Conservation (phyloP, 768 basidiomycete genomes). For the Lactarius tabidus region DNA sequence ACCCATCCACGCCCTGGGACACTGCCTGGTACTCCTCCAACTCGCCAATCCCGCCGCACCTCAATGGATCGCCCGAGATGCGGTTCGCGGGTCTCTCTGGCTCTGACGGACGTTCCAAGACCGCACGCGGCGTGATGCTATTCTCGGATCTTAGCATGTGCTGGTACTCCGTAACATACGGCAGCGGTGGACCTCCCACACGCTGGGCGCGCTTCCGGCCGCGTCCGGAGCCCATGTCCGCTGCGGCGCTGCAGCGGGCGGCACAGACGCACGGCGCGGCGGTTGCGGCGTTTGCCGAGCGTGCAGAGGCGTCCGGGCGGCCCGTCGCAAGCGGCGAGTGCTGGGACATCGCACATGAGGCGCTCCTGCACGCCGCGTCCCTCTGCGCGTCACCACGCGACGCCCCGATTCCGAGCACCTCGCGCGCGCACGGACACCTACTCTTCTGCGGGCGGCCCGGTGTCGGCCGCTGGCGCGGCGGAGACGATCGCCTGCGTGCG, state of each 20-base stretch:
- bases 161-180: slow-evolving; percentile 44
- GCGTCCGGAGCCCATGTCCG: slow-evolving; percentile 36
- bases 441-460: slow-evolving; percentile 42
- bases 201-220: slow-evolving; percentile 41
- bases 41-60: slow-evolving; percentile 35
- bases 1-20: slow-evolving; percentile 40
- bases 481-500: slow-evolving; percentile 46
- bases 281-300: slow-evolving; percentile 46
- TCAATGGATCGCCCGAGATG: slow-evolving; percentile 29
- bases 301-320: slow-evolving; percentile 40
- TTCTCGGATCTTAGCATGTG: slow-evolving; percentile 49
- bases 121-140: slow-evolving; percentile 37
- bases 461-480: slow-evolving; percentile 47
- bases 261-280: slow-evolving; percentile 48
- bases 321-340: slow-evolving; percentile 52
- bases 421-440: slow-evolving; percentile 53
- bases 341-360: slow-evolving; percentile 55
- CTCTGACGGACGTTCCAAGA: slow-evolving; percentile 31
- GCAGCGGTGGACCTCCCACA: slow-evolving; percentile 30
- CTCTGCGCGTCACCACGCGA: slow-evolving; percentile 38
- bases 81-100: slow-evolving; percentile 32
- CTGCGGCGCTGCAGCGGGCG: slow-evolving; percentile 38
- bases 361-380: slow-evolving; percentile 40
- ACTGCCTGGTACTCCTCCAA: slow-evolving; percentile 40
- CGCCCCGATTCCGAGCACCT: slow-evolving; percentile 44